A percentile compares a stretch with the other conserved stretches of the same genome.
phyloP scores from a whole-genome alignment of 352 stramenopile genomes.

The Phytophthora kernoviae region DNA sequence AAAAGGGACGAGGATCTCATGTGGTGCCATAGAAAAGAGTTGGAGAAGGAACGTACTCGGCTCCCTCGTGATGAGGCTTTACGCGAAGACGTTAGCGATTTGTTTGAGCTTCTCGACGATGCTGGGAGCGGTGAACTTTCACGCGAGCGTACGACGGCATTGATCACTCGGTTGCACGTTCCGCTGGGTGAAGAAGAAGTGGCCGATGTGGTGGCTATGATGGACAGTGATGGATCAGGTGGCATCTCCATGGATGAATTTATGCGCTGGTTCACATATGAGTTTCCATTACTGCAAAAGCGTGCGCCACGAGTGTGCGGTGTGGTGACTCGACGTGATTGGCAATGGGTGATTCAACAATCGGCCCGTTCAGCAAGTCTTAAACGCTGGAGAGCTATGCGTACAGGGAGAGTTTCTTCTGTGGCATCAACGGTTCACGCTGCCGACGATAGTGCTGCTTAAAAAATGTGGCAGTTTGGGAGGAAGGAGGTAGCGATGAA shows the following conservation, averaged over 20 bases:
- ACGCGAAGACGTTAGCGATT: slow-evolving; percentile 57
- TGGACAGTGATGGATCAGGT: slow-evolving; percentile 75
- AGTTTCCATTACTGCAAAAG: slow-evolving; percentile 55
- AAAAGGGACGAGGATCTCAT: slow-evolving; percentile 54
- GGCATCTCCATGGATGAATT: slow-evolving; percentile 75
- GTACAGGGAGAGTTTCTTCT: slow-evolving; percentile 14
- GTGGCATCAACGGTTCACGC: not conserved
- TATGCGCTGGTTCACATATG: slow-evolving; percentile 65
- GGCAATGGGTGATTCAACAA: slow-evolving; percentile 67
- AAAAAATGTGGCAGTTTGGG: not conserved
- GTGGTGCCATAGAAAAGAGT: slow-evolving; percentile 30
- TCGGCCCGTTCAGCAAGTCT: slow-evolving; percentile 49
- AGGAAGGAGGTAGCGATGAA: slow-evolving; percentile 1
- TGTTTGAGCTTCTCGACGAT: slow-evolving; percentile 78
- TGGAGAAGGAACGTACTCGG: slow-evolving; percentile 46
- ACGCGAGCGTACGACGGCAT: slow-evolving; percentile 43
- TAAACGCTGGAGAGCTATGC: slow-evolving; percentile 60
- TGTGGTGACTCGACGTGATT: slow-evolving; percentile 53
- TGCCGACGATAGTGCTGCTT: not conserved
- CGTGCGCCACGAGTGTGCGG: slow-evolving; percentile 60
- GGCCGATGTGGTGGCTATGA: slow-evolving; percentile 79
- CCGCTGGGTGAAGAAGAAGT: slow-evolving; percentile 56
- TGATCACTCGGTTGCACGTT: slow-evolving; percentile 65
- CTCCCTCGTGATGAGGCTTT: slow-evolving; percentile 45
- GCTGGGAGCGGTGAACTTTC: slow-evolving; percentile 53